A percentile compares a stretch with the other conserved stretches of the same genome.
These are phyloP conservation scores for Candida sanyaensis DNA, from an alignment of 1,139 yeast genomes.

Conservation along the genomic window DNA sequence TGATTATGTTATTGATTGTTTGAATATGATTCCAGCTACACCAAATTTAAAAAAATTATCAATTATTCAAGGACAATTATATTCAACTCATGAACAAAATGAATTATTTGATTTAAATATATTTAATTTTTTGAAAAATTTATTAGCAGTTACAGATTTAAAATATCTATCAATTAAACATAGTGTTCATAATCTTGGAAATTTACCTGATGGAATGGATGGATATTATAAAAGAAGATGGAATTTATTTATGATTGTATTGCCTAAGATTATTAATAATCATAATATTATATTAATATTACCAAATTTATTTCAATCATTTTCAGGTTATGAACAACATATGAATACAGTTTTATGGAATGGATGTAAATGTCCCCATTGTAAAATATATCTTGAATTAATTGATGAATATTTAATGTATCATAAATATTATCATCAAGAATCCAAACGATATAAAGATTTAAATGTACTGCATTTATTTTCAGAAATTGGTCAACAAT, in stretches of 20 bases:
- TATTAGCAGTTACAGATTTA: constrained; percentile 22
- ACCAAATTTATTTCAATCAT: constrained; percentile 59
- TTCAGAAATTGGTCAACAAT: constrained; percentile 48
- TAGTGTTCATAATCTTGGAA: constrained; percentile 38
- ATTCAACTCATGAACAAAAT: constrained; percentile 42
- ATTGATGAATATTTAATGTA: constrained; percentile 61
- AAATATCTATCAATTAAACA: constrained; percentile 50
- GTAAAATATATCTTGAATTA: constrained; percentile 46
- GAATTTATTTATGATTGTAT: constrained; percentile 44
- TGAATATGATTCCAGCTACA: constrained; percentile 23
- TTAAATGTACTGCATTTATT: constrained; percentile 59
- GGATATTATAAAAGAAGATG: constrained; percentile 68
- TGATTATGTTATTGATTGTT: constrained; percentile 43
- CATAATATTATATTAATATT: constrained; percentile 46
- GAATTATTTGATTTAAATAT: constrained; percentile 59
- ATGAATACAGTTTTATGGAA: constrained; percentile 74
- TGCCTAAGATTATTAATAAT: constrained; percentile 42
- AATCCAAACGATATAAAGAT: constrained; percentile 53
- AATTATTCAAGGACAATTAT: constrained; percentile 44
- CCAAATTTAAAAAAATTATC: constrained; percentile 37
- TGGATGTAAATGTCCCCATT: constrained; percentile 66
- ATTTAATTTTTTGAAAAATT: constrained; percentile 41
- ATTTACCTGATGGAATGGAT: constrained; percentile 57
- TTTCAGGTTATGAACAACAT: constrained; percentile 68
- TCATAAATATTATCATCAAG: constrained; percentile 57